Conservation (phyloP, 805 yeast species). For the Candida nemodendra region DNA sequence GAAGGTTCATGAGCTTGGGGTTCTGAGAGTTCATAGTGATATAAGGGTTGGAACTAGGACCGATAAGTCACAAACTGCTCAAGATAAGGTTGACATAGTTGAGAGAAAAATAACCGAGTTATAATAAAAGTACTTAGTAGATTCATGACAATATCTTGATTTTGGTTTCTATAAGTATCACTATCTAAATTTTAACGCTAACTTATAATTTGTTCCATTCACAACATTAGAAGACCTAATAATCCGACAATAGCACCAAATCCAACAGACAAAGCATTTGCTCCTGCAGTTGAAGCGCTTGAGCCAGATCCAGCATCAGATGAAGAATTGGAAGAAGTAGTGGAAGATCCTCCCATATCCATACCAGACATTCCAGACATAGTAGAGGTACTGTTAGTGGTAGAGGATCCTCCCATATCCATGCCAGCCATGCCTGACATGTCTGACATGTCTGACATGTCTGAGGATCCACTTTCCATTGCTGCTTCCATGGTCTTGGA, state of each 20-base stretch:
- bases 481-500: conserved; percentile 7
- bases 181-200: too few relatives aligned
- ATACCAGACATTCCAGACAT: conserved; percentile 5
- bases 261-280: conserved; percentile 1
- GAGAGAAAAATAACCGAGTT: conserved; percentile 43
- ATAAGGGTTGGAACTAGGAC: conserved; percentile 84
- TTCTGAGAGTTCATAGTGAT: conserved; percentile 79
- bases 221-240: conserved; percentile 1
- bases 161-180: too few relatives aligned
- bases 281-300: neutral
- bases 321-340: neutral
- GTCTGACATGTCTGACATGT: conserved; percentile 7
- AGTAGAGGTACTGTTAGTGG: neutral
- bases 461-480: conserved; percentile 5
- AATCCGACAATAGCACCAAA: conserved; percentile 1
- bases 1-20: conserved; percentile 66
- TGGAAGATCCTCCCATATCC: conserved; percentile 5
- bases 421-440: conserved; percentile 14
- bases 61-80: conserved; percentile 70
- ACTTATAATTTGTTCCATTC: too few relatives aligned
- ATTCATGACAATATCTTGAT: too few relatives aligned
- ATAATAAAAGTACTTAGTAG: too few relatives aligned
- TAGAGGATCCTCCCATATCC: conserved; percentile 23
- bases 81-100: conserved; percentile 69
- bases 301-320: neutral